Evolutionary conservation across 1,139 yeast species (phyloP), one percentile per base, ranked within the genome.

Genomic region (Blastobotrys elegans): DNA sequence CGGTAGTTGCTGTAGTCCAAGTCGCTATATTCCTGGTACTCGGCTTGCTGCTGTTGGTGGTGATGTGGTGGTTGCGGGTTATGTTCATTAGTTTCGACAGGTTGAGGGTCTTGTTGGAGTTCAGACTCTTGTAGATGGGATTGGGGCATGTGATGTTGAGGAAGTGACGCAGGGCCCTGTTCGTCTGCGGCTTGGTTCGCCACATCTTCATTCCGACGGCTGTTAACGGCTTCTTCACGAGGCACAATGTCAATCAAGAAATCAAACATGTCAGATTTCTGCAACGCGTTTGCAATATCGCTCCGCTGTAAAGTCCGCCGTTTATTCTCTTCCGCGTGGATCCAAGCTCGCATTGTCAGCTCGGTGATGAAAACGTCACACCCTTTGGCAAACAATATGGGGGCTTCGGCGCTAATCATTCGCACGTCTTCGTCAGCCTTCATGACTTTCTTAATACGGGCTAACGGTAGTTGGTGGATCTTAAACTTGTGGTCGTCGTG

Each of bases 361-460:
- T 92, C 98, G 0, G 97, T 90, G 55, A 92, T 92, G 67, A 92
- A 92, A 38, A 92, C 83, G 64, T 92, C 98, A 68, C 98, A 92
- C 1, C 97, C 97, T 66, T 92, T 92, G 43, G 98, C 97, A 71
- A 92, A 92, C 53, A 92, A 69, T 33, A 92, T 89, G 1, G 98
- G 98, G 0, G 97, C 97, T 68, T 92, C 98, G 1, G 98, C 97
- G 56, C 94, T 82, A 51, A 92, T 92, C 98, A 92, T 92, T 56
- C 90, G 78, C 45, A 92, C 97, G 56, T 90, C 97, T 63, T 89
- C 96, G 64, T 92, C 98, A 0, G 97, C 90, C 66, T 92, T 92
- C 97, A 92, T 92, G 45, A 92, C 97, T 65, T 84, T 84, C 60
- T 92, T 90, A 58, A 92, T 92, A 57, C 98, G 75, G 2, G 98